phyloP scores from a whole-genome alignment of 2,329 filamentous ascomycete genomes.

The Dothidotthia symphoricarpi region DNA sequence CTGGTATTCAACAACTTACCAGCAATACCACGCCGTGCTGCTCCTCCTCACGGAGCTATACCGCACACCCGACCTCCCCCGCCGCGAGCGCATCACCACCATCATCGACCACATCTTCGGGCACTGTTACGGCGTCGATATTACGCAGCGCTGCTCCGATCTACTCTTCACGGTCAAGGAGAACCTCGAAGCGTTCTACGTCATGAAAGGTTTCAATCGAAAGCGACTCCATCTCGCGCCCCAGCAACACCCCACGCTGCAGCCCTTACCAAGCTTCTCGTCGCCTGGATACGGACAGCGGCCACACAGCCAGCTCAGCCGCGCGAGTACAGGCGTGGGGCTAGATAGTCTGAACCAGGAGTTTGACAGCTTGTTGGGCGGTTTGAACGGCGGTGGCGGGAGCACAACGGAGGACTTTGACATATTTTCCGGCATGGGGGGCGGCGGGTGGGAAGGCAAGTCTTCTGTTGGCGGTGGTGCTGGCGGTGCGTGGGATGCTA shows the following conservation, averaged over 20 bases:
- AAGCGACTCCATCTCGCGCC: slow-evolving; percentile 22
- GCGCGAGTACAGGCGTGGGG: slow-evolving; percentile 16
- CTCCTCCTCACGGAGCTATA: slow-evolving; percentile 41
- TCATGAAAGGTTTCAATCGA: slow-evolving; percentile 40
- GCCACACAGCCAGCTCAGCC: slow-evolving; percentile 18
- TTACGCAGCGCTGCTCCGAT: slow-evolving; percentile 37
- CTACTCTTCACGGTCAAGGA: slow-evolving; percentile 40
- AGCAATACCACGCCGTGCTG: slow-evolving; percentile 41
- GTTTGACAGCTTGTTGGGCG: slow-evolving; percentile 33
- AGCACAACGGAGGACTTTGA: slow-evolving; percentile 24
- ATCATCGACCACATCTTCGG: slow-evolving; percentile 43
- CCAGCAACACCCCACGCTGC: slow-evolving; percentile 31
- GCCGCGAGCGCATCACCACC: slow-evolving; percentile 40
- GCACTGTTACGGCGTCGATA: slow-evolving; percentile 40
- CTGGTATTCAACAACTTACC: slow-evolving; percentile 42
- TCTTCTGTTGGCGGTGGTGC: no score
- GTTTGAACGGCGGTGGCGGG: slow-evolving; percentile 21
- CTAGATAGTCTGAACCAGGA: slow-evolving; percentile 34
- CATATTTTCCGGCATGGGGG: slow-evolving; percentile 21
- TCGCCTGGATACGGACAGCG: background rate
- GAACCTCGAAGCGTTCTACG: slow-evolving; percentile 41
- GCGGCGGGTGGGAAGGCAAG: no score
- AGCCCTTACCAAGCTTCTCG: slow-evolving; percentile 21
- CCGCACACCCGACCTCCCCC: slow-evolving; percentile 35
- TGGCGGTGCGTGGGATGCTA: no score